Evolutionary conservation across 2,329 filamentous ascomycete genomes (phyloP).

Genomic region (Thermoascus crustaceus): DNA sequence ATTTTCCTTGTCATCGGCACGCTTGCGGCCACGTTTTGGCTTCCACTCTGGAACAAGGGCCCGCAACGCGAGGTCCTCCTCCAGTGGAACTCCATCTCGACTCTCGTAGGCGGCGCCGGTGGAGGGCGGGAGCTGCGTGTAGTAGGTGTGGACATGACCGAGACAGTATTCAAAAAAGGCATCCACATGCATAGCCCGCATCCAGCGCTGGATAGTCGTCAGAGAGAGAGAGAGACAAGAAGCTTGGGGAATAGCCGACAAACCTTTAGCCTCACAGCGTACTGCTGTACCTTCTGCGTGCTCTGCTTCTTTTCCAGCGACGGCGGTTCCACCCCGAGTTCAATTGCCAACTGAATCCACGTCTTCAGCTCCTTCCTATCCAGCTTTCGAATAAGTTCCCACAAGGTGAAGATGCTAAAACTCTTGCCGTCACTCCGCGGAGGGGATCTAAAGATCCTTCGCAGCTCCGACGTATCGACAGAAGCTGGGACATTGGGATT

Average conservation of each 20-base stretch:
- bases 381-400: conserved; percentile 68
- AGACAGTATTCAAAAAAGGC: conserved; percentile 89
- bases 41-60: conserved; percentile 70
- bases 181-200: conserved; percentile 93
- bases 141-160: conserved; percentile 70
- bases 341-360: conserved; percentile 80
- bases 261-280: conserved; percentile 85
- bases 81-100: conserved; percentile 72
- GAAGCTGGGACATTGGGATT: conserved; percentile 70
- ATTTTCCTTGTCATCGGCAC: conserved; percentile 52
- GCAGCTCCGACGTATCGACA: conserved; percentile 61
- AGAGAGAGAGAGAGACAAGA: too few species aligned
- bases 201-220: conserved; percentile 61
- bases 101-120: conserved; percentile 55
- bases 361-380: conserved; percentile 81
- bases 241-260: conserved; percentile 10
- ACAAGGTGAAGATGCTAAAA: conserved; percentile 71
- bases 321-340: conserved; percentile 80
- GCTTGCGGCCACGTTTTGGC: conserved; percentile 54
- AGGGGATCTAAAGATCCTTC: conserved; percentile 67
- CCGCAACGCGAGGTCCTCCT: conserved; percentile 81
- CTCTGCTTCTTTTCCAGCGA: conserved; percentile 77
- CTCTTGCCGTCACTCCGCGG: conserved; percentile 82
- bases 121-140: conserved; percentile 61
- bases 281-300: conserved; percentile 89